These are phyloP conservation scores for Talaromyces borbonicus DNA, from an alignment of 495 filamentous ascomycete genomes.

Conservation along the genomic window DNA sequence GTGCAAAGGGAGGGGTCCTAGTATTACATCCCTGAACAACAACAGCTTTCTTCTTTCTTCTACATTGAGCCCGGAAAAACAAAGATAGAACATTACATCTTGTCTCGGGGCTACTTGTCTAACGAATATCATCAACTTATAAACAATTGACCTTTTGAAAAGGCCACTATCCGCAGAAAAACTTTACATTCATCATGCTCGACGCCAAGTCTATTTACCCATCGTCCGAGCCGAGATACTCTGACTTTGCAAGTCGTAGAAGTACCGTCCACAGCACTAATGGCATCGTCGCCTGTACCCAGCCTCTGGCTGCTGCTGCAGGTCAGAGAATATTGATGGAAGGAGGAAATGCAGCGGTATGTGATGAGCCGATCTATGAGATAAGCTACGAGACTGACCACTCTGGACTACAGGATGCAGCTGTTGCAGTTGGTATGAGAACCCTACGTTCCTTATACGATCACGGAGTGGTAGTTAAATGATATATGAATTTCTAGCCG, in stretches of 20 bases:
- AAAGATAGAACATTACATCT: no score
- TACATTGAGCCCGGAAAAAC: no score
- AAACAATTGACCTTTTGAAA: not conserved
- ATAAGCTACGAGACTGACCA: not conserved
- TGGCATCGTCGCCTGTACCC: constrained; percentile 85
- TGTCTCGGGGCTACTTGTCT: not conserved
- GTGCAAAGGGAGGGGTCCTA: not conserved
- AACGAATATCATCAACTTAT: not conserved
- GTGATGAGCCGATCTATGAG: constrained; percentile 16
- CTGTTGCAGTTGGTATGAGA: constrained; percentile 64
- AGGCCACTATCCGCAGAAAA: not conserved
- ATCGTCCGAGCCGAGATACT: constrained; percentile 45
- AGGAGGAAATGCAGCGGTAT: constrained; percentile 87
- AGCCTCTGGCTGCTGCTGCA: constrained; percentile 82
- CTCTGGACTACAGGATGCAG: constrained; percentile 62
- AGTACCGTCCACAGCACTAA: constrained; percentile 90
- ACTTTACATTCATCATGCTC: constrained; percentile 38
- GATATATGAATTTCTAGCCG: constrained; percentile 44
- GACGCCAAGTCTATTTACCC: constrained; percentile 54
- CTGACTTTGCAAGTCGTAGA: constrained; percentile 71
- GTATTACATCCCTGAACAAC: not conserved
- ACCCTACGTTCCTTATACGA: not conserved
- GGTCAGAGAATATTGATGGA: constrained; percentile 73
- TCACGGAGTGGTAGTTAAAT: constrained; percentile 11
- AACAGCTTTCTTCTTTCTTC: no score